Conservation (phyloP, 1,284 basidiomycete genomes). For the Fomitopsis pinicola region DNA sequence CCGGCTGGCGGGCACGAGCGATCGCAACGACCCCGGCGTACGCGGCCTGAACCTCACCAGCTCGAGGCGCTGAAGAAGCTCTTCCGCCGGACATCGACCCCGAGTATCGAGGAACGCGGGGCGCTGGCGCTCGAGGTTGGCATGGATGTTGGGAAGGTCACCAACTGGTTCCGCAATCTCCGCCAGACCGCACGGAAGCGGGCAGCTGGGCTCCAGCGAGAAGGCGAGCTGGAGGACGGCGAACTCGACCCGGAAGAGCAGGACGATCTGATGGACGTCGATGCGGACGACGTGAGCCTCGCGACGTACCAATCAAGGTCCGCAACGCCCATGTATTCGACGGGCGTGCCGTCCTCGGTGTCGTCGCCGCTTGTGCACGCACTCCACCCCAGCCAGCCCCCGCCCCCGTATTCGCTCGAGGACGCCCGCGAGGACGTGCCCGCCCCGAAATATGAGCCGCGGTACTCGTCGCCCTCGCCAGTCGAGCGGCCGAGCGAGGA, state of each 20-base stretch:
- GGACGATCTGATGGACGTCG: constrained; percentile 25
- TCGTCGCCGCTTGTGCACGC: constrained; percentile 6
- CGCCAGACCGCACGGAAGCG: constrained; percentile 70
- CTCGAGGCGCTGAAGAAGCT: constrained; percentile 68
- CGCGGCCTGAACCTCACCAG: constrained; percentile 74
- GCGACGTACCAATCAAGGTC: constrained; percentile 13
- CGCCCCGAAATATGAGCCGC: not conserved
- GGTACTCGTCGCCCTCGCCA: not conserved
- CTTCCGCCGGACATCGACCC: constrained; percentile 63
- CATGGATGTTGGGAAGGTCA: constrained; percentile 77
- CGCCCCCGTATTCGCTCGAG: constrained; percentile 25
- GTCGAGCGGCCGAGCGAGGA: not conserved
- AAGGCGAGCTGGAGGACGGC: constrained; percentile 35
- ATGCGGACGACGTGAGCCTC: constrained; percentile 24
- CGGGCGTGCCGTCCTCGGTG: constrained; percentile 33
- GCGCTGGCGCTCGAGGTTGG: constrained; percentile 68
- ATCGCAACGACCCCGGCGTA: constrained; percentile 47
- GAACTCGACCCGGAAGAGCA: constrained; percentile 24
- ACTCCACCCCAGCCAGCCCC: not conserved
- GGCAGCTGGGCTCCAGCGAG: constrained; percentile 26
- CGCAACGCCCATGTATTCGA: constrained; percentile 10
- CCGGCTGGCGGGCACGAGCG: constrained; percentile 19
- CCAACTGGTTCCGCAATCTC: constrained; percentile 83
- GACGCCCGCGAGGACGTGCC: constrained; percentile 19
- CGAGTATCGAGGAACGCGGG: constrained; percentile 72